These are phyloP conservation scores for Kodamaea derodonti DNA, from an alignment of 1,139 yeast genomes.

Conservation along the genomic window DNA sequence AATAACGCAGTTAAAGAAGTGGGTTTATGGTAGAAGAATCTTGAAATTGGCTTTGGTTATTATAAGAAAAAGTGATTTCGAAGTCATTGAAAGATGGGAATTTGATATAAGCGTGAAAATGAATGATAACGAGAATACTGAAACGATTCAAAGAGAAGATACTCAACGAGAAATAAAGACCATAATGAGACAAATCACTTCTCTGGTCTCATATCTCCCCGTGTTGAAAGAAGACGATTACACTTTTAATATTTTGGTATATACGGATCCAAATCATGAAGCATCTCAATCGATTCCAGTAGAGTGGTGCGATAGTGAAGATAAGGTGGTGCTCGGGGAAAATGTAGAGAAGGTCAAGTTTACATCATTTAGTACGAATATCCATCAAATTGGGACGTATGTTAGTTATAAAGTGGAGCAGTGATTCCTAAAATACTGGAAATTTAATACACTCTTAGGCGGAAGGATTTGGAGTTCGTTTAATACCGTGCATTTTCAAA, in stretches of 20 bases:
- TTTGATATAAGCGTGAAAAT: slow-evolving; percentile 54
- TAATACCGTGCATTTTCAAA: too few relatives aligned
- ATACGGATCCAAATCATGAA: slow-evolving; percentile 68
- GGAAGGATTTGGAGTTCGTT: too few relatives aligned
- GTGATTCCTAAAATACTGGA: too few relatives aligned
- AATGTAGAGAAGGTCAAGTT: slow-evolving; percentile 68
- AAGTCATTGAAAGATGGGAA: slow-evolving; percentile 83
- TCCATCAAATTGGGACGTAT: slow-evolving; percentile 70
- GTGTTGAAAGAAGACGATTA: slow-evolving; percentile 61
- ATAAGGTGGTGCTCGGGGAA: slow-evolving; percentile 49
- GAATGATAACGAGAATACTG: slow-evolving; percentile 6
- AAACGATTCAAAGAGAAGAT: slow-evolving; percentile 34
- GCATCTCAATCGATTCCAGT: slow-evolving; percentile 53
- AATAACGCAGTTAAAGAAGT: slow-evolving; percentile 71
- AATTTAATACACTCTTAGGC: too few relatives aligned
- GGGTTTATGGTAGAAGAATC: slow-evolving; percentile 75
- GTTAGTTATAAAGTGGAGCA: slow-evolving; percentile 59
- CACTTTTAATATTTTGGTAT: slow-evolving; percentile 84
- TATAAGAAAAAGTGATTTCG: slow-evolving; percentile 62
- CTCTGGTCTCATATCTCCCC: slow-evolving; percentile 84
- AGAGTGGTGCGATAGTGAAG: slow-evolving; percentile 85
- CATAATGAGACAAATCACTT: slow-evolving; percentile 83
- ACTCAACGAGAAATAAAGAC: slow-evolving; percentile 79
- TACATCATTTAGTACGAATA: slow-evolving; percentile 62
- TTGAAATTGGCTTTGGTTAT: slow-evolving; percentile 70